A percentile compares a stretch with the other conserved stretches of the same genome.
Evolutionary conservation across 2,329 filamentous ascomycete species (phyloP).

Genomic region (Pseudogymnoascus sp.): DNA sequence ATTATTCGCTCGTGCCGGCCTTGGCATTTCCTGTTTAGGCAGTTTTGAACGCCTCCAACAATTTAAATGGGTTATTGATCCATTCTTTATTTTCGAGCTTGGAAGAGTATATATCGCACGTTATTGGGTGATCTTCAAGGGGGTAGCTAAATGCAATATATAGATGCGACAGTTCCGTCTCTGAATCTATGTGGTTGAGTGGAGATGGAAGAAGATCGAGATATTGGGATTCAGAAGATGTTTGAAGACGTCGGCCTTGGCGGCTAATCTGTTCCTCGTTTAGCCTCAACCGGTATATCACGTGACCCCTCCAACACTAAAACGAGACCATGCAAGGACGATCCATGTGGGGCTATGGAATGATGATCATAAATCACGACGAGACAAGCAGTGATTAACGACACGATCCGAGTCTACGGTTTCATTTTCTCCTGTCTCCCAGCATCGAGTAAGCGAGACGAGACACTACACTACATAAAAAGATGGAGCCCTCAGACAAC

Average conservation of each 20-base stretch:
- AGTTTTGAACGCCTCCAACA: not conserved
- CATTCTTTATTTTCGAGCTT: not conserved
- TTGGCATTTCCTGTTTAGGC: not conserved
- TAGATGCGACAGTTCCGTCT: not conserved
- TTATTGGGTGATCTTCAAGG: not conserved
- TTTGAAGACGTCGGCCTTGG: not conserved
- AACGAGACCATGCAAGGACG: not conserved
- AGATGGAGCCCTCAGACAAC: slow-evolving; percentile 15
- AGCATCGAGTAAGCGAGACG: not conserved
- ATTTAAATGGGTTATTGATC: not conserved
- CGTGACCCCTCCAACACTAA: not conserved
- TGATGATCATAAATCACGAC: not conserved
- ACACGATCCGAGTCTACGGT: not conserved
- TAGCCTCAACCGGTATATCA: not conserved
- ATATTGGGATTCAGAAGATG: not conserved
- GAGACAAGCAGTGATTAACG: not conserved
- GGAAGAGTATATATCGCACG: not conserved
- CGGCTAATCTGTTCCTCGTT: not conserved
- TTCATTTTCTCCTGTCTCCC: not conserved
- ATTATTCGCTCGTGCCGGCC: not conserved
- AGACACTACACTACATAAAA: not conserved
- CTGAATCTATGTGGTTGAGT: not conserved
- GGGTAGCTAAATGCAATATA: not conserved
- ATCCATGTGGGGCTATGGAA: not conserved
- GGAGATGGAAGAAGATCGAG: not conserved